phyloP scores from a whole-genome alignment of 176 grass and related monocot genomes.

The Bothriochloa decipiens region DNA sequence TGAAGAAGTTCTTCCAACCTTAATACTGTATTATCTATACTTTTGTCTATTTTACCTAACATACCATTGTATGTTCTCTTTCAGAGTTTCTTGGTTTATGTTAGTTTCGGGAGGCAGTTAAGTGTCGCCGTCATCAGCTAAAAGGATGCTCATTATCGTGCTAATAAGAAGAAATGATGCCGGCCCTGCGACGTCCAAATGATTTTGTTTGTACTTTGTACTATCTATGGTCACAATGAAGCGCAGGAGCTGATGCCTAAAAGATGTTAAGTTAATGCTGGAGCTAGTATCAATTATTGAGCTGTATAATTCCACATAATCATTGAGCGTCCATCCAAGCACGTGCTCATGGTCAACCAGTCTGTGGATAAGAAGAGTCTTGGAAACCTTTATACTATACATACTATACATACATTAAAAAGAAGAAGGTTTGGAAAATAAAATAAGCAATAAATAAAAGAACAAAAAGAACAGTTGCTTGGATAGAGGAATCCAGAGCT shows the following conservation, averaged over 20 bases:
- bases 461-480: background rate
- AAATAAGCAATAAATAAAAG: background rate
- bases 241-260: background rate
- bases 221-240: constrained; percentile 14
- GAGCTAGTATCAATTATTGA: constrained; percentile 40
- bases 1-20: background rate
- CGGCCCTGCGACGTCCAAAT: background rate
- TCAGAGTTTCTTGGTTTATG: background rate
- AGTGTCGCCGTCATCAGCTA: constrained; percentile 35
- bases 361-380: constrained; percentile 6
- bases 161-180: constrained; percentile 9
- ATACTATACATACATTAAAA: background rate
- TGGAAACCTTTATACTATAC: background rate
- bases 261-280: constrained; percentile 32
- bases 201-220: background rate
- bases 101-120: constrained; percentile 49
- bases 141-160: constrained; percentile 29
- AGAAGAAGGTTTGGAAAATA: background rate
- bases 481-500: constrained; percentile 24
- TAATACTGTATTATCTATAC: background rate
- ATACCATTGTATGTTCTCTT: background rate
- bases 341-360: constrained; percentile 28
- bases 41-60: background rate
- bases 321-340: constrained; percentile 35
- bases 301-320: constrained; percentile 29